Percentiles rank a stretch among this genome's conserved stretches.
Evolutionary conservation across 2,329 filamentous ascomycete genomes (phyloP).

Genomic region (Dryadomyces sulphureus): DNA sequence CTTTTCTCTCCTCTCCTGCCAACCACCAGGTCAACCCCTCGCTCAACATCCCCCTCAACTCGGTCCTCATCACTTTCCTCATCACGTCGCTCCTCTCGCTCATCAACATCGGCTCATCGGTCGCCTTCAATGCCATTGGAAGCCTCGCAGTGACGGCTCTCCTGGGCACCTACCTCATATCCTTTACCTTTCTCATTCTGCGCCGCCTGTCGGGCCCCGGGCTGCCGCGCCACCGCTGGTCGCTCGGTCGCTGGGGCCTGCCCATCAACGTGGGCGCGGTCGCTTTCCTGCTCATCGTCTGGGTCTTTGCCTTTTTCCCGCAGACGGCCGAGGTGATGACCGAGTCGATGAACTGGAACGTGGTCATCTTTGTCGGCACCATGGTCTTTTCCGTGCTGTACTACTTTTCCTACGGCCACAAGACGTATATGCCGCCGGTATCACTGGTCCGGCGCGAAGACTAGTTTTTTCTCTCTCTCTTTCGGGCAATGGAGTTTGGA

Average conservation of each 20-base stretch:
- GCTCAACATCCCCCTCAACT: constrained; percentile 24
- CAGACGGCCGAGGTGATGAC: constrained; percentile 19
- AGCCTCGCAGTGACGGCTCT: constrained; percentile 34
- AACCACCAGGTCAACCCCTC: constrained; percentile 9
- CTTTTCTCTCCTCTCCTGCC: background rate
- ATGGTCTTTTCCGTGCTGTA: constrained; percentile 24
- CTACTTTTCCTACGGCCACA: constrained; percentile 18
- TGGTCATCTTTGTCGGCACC: constrained; percentile 25
- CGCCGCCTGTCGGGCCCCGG: constrained; percentile 23
- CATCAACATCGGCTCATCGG: constrained; percentile 35
- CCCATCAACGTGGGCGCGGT: constrained; percentile 27
- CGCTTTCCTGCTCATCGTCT: constrained; percentile 27
- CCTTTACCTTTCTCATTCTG: constrained; percentile 27
- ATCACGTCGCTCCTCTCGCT: constrained; percentile 28
- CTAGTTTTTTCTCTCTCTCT: background rate
- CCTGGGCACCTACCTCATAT: constrained; percentile 35
- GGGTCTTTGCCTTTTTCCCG: constrained; percentile 35
- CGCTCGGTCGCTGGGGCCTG: constrained; percentile 26
- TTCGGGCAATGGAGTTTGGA: background rate
- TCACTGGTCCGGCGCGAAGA: constrained; percentile 10
- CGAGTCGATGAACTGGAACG: constrained; percentile 33
- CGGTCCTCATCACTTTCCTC: constrained; percentile 31
- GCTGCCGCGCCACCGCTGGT: constrained; percentile 24
- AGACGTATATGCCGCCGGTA: constrained; percentile 13
- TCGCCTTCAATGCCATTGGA: constrained; percentile 38